These are phyloP conservation scores for Botryosphaeria agaves DNA, from an alignment of 2,329 filamentous ascomycete species.

Conservation along the genomic window DNA sequence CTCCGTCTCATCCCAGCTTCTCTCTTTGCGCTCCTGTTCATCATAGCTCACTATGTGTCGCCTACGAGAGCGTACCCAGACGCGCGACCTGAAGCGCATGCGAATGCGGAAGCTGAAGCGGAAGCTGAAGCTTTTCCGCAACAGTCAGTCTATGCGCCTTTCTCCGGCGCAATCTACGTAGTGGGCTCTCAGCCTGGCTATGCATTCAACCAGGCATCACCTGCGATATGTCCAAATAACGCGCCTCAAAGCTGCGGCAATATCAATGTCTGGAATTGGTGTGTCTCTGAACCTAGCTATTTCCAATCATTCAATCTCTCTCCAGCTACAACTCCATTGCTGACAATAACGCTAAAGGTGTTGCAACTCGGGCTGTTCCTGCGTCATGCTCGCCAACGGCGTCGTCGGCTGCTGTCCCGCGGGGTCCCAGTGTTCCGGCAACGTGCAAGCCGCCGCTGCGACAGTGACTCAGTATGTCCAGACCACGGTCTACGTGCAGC, in stretches of 20 bases:
- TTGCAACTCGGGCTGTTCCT: slow-evolving; percentile 14
- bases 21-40: background rate
- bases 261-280: too few relatives aligned
- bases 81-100: background rate
- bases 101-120: background rate
- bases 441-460: slow-evolving; percentile 4
- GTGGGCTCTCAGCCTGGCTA: too few relatives aligned
- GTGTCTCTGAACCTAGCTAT: too few relatives aligned
- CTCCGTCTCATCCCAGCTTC: too few relatives aligned
- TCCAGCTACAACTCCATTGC: too few relatives aligned
- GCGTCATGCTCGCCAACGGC: slow-evolving; percentile 12
- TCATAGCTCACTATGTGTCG: too few relatives aligned
- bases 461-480: slow-evolving; percentile 5
- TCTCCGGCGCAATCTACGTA: slow-evolving; percentile 13
- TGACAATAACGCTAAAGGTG: too few relatives aligned
- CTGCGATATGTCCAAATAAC: slow-evolving; percentile 16
- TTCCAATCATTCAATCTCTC: too few relatives aligned
- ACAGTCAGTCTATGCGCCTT: slow-evolving; percentile 10
- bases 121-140: slow-evolving; percentile 3
- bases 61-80: background rate
- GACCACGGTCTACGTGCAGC: slow-evolving; percentile 6
- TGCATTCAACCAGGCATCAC: slow-evolving; percentile 15
- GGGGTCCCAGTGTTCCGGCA: slow-evolving; percentile 12
- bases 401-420: slow-evolving; percentile 16
- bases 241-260: slow-evolving; percentile 22